Base-by-base conservation (phyloP, 2,329 filamentous ascomycete genomes). In the Juglanconis oblonga region DNA sequence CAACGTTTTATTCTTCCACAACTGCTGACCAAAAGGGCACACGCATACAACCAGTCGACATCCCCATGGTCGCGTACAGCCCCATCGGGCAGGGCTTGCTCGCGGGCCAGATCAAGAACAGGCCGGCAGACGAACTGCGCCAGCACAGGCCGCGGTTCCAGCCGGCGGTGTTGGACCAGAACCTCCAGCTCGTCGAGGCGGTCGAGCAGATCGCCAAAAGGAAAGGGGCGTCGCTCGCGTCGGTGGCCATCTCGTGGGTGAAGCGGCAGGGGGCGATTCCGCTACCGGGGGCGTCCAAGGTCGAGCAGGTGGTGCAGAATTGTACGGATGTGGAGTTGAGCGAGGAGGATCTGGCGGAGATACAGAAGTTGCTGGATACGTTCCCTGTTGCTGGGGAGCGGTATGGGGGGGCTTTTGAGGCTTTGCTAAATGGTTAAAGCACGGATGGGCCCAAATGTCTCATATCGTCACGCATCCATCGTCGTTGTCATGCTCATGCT, bases 161-260 rank as follows among this genome's bases (percentile, higher is more conserved):
- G 63, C 76, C 79, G 1, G 66, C 81, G 10, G 83, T 82, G 61
- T 88, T 91, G 66, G 76, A 81, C 36, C 79, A 81, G 69, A 92
- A 91, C 71, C 67, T 90, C 9, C 72, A 85, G 69, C 79, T 92
- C 5, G 85, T 87, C 9, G 65, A 78, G 10, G 77, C 84, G 57
- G 72, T 91, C 5, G 75, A 85, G 69, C 73, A 74, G 32, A 67
- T 91, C 35, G 87, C 88, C 1, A 69, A 75, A 66, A 76, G 77
- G 66, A 90, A 89, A 73, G 78, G 79, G 1, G 82, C 79, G 67
- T 87, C 85, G 0, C 70, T 83, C 6, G 80, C 81, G 1, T 88
- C 91, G 73, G 76, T 92, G 35, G 87, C 87, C 14, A 76, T 92
- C 57, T 81, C 79, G 54, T 92, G 89, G 87, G 73, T 85, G 3